Conservation (phyloP, 169 alveolate species). For the Cryptosporidium meleagridis region DNA sequence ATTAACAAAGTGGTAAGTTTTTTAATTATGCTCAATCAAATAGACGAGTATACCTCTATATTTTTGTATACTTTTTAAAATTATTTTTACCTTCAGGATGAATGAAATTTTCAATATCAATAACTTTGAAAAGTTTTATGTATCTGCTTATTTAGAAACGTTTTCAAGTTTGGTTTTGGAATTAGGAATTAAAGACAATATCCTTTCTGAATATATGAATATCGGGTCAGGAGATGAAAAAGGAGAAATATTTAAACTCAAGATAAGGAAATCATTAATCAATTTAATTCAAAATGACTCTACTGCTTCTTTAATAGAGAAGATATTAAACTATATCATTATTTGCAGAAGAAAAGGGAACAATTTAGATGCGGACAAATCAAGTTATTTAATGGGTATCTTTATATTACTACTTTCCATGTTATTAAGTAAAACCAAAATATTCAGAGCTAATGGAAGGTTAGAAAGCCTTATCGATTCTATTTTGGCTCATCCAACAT, state of each 20-base stretch:
- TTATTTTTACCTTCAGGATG: background rate
- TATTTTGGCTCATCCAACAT: slow-evolving; percentile 21
- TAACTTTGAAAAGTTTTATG: background rate
- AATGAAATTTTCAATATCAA: slow-evolving; percentile 17
- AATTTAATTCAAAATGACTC: slow-evolving; percentile 13
- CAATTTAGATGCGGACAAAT: background rate
- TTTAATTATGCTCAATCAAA: too few relatives aligned
- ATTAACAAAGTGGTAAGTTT: slow-evolving; percentile 6
- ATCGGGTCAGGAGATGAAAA: background rate
- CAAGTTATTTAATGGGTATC: background rate
- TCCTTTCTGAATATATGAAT: background rate
- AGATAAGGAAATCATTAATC: background rate
- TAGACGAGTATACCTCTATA: background rate
- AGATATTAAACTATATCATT: slow-evolving; percentile 16
- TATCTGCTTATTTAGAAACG: slow-evolving; percentile 10
- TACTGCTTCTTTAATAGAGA: background rate
- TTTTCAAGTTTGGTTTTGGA: background rate
- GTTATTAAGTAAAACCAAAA: background rate
- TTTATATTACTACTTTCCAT: background rate
- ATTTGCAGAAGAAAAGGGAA: slow-evolving; percentile 4
- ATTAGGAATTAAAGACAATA: background rate
- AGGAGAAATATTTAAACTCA: background rate
- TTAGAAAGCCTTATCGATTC: background rate
- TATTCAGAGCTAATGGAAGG: background rate
- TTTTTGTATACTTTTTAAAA: background rate